Evolutionary conservation across 2,329 filamentous ascomycete genomes (phyloP), one percentile per base, ranked within the genome.

Genomic region (Bipolaris cookei): DNA sequence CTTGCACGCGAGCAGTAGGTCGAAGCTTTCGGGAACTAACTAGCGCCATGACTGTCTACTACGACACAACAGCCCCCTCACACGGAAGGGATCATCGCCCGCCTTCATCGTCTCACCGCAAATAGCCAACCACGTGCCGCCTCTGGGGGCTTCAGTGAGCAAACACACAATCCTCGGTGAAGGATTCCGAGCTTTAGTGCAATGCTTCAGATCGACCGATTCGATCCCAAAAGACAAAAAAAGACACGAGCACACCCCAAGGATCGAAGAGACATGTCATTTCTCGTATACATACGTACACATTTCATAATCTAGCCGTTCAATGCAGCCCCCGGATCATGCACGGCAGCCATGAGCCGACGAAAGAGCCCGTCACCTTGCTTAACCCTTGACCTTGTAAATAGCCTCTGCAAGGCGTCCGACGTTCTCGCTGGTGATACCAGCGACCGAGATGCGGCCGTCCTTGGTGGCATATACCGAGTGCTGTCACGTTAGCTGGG

Each of bases 401-500:
- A 95, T 94, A 74, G 89, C 84, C 83, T 94, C 88, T 59, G 91
- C 91, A 61, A 95, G 86, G 65, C 90, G 88, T 71, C 88, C 88
- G 58, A 94, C 90, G 73, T 94, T 94, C 68, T 83, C 89, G 65
- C 80, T 86, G 49, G 90, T 95, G 78, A 95, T 94, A 68, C 91
- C 91, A 43, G 91, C 91, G 52, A 95, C 90, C 44, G 89, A 92
- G 77, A 95, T 95, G 74, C 91, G 86, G 69, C 91, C 91, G 75
- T 95, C 90, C 84, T 92, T 95, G 80, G 95, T 98, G 66, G 93
- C 94, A 78, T 99, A 99, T 71, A 99, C 94, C 59, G 92, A 97
- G 85, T 95, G 91, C 84, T 86, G 59, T 41, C 4, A 37, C 43
- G 7, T 16, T 18, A 30, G 62, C 71, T 54, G 71, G 65, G 54